Evolutionary conservation across 2,329 filamentous ascomycete species (phyloP).

Genomic region (Ceratocystis huliohia): DNA sequence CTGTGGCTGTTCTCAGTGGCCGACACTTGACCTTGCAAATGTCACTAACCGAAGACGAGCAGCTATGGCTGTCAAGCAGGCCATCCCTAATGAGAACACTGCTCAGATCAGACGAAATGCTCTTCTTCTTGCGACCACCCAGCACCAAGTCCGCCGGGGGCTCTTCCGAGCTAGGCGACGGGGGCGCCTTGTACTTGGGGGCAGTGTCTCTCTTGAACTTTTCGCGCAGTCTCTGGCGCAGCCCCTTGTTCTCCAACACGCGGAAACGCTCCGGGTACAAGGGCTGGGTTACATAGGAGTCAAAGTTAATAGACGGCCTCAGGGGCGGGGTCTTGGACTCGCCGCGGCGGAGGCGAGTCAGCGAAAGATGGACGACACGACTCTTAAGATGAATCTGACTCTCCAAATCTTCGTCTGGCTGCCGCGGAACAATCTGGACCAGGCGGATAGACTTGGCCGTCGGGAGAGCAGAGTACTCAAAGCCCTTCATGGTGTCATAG

Average conservation of each 20-base stretch:
- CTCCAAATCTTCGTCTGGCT: conserved; percentile 8
- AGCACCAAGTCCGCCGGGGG: conserved; percentile 15
- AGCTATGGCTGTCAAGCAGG: conserved; percentile 12
- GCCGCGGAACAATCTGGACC: conserved; percentile 19
- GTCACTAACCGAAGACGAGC: conserved; percentile 8
- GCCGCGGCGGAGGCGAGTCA: conserved; percentile 17
- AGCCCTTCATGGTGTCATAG: conserved; percentile 11
- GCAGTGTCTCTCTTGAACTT: conserved; percentile 15
- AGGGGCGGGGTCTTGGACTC: conserved; percentile 14
- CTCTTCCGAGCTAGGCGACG: conserved; percentile 4
- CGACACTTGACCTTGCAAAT: conserved; percentile 14
- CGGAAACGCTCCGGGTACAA: conserved; percentile 16
- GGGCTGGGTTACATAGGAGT: conserved; percentile 17
- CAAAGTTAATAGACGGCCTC: conserved; percentile 18
- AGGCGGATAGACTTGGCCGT: conserved; percentile 20
- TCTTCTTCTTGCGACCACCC: conserved; percentile 17
- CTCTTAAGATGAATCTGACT: conserved; percentile 17
- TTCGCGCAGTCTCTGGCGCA: conserved; percentile 19
- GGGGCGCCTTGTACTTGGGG: background rate
- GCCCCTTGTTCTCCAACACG: conserved; percentile 19
- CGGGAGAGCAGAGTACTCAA: conserved; percentile 14
- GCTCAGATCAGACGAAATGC: conserved; percentile 17
- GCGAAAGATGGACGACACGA: conserved; percentile 19
- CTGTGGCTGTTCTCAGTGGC: conserved; percentile 6
- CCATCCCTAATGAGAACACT: conserved; percentile 15